phyloP scores from a whole-genome alignment of 805 yeast species.

The Kuraishia floccosa region DNA sequence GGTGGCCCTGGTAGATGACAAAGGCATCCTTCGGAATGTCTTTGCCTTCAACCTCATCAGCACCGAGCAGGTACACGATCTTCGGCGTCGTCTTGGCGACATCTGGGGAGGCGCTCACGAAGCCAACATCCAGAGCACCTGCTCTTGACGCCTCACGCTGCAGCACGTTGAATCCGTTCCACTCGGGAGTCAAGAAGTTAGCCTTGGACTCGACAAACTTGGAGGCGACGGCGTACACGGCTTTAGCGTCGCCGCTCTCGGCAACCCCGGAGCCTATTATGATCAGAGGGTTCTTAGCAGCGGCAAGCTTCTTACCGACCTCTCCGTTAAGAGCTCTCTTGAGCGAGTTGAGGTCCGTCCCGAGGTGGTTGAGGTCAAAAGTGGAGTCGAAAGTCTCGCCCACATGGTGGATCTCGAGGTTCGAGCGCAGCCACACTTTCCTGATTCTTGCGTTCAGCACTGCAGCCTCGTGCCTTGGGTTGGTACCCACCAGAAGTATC shows the following conservation, averaged over 20 bases:
- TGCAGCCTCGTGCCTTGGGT: constrained; percentile 86
- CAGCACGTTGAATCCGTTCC: constrained; percentile 75
- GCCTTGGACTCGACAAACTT: constrained; percentile 43
- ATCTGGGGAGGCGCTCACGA: constrained; percentile 37
- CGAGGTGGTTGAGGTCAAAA: constrained; percentile 52
- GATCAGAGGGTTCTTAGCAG: constrained; percentile 66
- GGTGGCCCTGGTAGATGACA: constrained; percentile 86
- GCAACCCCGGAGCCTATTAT: constrained; percentile 74
- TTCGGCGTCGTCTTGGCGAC: constrained; percentile 46
- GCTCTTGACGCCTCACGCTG: constrained; percentile 85
- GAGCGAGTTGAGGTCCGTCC: constrained; percentile 47
- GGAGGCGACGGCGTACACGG: constrained; percentile 48
- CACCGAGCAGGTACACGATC: constrained; percentile 71
- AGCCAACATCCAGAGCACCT: constrained; percentile 81
- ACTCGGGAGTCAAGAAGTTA: constrained; percentile 55
- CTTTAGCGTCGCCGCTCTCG: constrained; percentile 52
- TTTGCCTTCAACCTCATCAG: constrained; percentile 62
- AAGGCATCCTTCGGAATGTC: constrained; percentile 78
- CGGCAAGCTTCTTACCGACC: constrained; percentile 53
- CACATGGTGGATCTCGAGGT: constrained; percentile 57
- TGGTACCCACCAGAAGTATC: constrained; percentile 71
- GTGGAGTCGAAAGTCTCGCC: constrained; percentile 77
- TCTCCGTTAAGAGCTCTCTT: constrained; percentile 51
- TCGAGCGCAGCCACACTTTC: constrained; percentile 63
- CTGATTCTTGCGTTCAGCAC: constrained; percentile 78